Conservation (phyloP, 176 grass and related monocot genomes). For the Olyra latifolia region DNA sequence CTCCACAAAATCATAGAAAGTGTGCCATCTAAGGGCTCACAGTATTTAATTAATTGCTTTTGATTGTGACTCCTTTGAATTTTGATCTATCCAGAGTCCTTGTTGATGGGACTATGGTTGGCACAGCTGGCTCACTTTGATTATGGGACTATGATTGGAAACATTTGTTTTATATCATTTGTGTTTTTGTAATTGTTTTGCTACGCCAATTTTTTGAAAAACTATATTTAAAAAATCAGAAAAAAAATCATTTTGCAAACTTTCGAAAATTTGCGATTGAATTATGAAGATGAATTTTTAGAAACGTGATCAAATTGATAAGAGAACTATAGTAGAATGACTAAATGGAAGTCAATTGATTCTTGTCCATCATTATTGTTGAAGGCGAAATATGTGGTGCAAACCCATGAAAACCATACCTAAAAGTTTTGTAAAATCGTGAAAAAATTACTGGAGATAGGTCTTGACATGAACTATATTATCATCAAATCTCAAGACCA, state of each 20-base stretch:
- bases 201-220: neutral
- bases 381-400: too few relatives aligned
- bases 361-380: neutral
- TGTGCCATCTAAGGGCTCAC: neutral
- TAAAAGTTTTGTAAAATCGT: too few relatives aligned
- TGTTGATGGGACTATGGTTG: slow-evolving; percentile 20
- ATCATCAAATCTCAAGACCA: too few relatives aligned
- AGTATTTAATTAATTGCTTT: slow-evolving; percentile 1
- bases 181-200: neutral
- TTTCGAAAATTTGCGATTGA: neutral
- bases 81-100: neutral
- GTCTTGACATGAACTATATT: too few relatives aligned
- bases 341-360: neutral
- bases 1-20: neutral
- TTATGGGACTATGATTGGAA: neutral
- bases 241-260: neutral
- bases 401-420: too few relatives aligned
- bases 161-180: slow-evolving; percentile 7
- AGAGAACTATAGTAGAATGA: neutral
- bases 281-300: neutral
- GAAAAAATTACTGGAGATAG: too few relatives aligned
- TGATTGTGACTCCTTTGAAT: slow-evolving; percentile 31
- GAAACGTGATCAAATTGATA: neutral
- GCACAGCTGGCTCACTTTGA: neutral
- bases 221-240: neutral